Evolutionary conservation across 306 rosid genomes (phyloP).

Genomic region (Calophaca sinica): DNA sequence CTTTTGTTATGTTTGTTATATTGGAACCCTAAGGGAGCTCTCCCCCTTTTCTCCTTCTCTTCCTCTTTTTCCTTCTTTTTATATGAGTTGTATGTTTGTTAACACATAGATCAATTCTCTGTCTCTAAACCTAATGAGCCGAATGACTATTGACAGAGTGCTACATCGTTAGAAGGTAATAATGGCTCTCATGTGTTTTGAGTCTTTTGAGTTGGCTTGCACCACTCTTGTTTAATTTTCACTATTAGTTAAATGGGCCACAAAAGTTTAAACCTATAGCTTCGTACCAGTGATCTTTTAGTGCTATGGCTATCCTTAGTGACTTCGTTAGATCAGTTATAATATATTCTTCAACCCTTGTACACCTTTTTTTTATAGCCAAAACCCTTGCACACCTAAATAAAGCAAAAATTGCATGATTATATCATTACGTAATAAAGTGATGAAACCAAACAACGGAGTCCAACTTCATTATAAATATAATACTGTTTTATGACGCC

Average conservation of each 20-base stretch:
- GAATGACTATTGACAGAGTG: too few species aligned
- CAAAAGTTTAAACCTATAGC: constrained; percentile 4
- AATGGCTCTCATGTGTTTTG: constrained; percentile 6
- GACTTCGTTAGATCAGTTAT: background rate
- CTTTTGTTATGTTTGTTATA: too few species aligned
- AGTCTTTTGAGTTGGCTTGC: constrained; percentile 28
- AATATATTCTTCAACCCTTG: background rate
- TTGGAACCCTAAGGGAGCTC: too few species aligned
- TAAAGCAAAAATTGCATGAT: background rate
- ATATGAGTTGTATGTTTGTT: too few species aligned
- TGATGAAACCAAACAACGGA: background rate
- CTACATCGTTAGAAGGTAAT: too few species aligned
- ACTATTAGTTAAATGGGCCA: constrained; percentile 16
- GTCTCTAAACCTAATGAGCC: too few species aligned
- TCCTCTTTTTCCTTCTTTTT: too few species aligned
- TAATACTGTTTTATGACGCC: background rate
- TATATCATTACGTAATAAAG: background rate
- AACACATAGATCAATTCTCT: too few species aligned
- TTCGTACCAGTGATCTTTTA: background rate
- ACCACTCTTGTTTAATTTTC: constrained; percentile 1
- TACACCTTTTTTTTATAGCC: too few species aligned
- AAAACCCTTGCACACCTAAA: background rate
- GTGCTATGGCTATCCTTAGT: background rate
- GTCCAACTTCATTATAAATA: background rate
- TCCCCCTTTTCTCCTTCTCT: too few species aligned